Evolutionary conservation across 2,329 filamentous ascomycete genomes (phyloP).

Genomic region (Thermothelomyces thermophilus): DNA sequence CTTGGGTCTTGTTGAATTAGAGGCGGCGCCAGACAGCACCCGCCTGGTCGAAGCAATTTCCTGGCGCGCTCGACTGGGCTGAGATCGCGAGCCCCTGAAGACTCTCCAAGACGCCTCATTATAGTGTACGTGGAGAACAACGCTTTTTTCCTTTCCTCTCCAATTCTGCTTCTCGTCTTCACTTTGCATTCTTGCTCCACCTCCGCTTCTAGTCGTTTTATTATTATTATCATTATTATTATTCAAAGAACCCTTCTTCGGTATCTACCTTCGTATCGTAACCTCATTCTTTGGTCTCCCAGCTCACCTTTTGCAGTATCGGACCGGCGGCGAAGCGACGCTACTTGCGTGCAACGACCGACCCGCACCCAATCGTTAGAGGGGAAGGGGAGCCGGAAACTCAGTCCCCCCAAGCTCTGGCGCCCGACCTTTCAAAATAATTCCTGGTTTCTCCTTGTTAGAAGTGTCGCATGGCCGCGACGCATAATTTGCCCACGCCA

Average conservation of each 20-base stretch:
- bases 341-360: conserved; percentile 5
- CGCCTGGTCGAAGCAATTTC: conserved; percentile 24
- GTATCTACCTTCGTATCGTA: not conserved
- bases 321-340: conserved; percentile 15
- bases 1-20: conserved; percentile 14
- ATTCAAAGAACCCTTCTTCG: too few species aligned
- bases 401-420: conserved; percentile 12
- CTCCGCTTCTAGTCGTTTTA: not conserved
- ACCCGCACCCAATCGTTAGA: conserved; percentile 7
- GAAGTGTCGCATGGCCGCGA: conserved; percentile 8
- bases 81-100: conserved; percentile 24
- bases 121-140: not conserved
- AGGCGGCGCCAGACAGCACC: conserved; percentile 14
- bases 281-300: not conserved
- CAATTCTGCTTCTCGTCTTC: not conserved
- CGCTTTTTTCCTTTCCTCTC: conserved; percentile 11
- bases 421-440: conserved; percentile 14
- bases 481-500: conserved; percentile 2
- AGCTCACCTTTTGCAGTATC: conserved; percentile 1
- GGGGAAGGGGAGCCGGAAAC: conserved; percentile 4
- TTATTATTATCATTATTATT: too few species aligned
- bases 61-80: conserved; percentile 18
- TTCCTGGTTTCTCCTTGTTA: conserved; percentile 16
- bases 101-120: conserved; percentile 15
- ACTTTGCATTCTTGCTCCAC: not conserved